Conservation (phyloP, 169 alveolate species). For the Besnoitia besnoiti region DNA sequence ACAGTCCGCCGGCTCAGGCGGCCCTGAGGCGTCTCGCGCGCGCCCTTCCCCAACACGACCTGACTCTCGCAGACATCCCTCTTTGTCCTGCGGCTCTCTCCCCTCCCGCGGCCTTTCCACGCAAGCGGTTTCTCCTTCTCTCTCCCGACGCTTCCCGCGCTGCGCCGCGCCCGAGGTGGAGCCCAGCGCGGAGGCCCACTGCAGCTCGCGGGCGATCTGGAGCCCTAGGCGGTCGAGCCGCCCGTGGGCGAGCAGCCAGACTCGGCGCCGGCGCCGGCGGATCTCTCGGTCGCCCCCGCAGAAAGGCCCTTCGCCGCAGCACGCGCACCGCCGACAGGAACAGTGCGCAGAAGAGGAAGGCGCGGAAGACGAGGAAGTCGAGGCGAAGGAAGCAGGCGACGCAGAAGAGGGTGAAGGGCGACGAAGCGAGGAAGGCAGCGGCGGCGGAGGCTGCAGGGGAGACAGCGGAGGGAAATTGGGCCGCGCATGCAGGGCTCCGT, state of each 20-base stretch:
- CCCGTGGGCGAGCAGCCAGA: neutral
- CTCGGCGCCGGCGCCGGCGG: conserved; percentile 19
- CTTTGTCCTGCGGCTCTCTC: neutral
- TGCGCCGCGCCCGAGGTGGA: neutral
- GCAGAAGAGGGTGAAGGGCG: neutral
- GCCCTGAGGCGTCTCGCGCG: too few relatives aligned
- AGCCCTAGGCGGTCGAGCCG: conserved; percentile 18
- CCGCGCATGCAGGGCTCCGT: neutral
- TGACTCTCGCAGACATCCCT: neutral
- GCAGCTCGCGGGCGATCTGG: conserved; percentile 5
- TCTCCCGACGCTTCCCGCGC: neutral
- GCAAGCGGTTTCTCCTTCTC: neutral
- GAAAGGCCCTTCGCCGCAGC: neutral
- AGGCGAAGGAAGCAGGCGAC: neutral
- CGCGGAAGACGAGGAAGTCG: neutral
- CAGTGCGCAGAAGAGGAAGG: neutral
- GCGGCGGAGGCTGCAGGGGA: neutral
- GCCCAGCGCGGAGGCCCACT: neutral
- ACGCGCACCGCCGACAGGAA: neutral
- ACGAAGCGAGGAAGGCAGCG: neutral
- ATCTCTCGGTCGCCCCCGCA: neutral
- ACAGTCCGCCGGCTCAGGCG: too few relatives aligned
- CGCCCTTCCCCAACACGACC: neutral
- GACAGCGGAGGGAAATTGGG: neutral
- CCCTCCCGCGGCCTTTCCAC: neutral